phyloP scores from a whole-genome alignment of 2,329 filamentous ascomycete species.

The Emmonsia crescens region DNA sequence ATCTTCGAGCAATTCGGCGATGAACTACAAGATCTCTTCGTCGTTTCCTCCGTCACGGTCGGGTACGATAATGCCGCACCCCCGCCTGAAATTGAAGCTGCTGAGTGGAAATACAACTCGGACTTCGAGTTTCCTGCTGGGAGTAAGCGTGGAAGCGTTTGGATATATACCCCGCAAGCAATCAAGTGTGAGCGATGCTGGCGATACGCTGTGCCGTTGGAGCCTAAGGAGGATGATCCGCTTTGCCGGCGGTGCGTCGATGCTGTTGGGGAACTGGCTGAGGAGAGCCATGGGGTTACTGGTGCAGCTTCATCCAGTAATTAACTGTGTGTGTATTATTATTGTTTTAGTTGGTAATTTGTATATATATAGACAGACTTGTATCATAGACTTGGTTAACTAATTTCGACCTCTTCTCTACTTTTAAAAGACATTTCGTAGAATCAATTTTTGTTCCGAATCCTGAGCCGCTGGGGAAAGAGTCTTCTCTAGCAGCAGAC shows the following conservation, averaged over 20 bases:
- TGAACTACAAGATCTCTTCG: slow-evolving; percentile 55
- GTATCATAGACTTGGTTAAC: not conserved
- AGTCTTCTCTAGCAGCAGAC: not conserved
- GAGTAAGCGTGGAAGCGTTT: slow-evolving; percentile 21
- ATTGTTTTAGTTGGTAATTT: not conserved
- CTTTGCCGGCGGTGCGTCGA: slow-evolving; percentile 66
- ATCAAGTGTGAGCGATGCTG: slow-evolving; percentile 83
- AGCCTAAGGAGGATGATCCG: slow-evolving; percentile 40
- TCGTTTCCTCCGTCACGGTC: slow-evolving; percentile 54
- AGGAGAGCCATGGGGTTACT: not conserved
- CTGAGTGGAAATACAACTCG: slow-evolving; percentile 34
- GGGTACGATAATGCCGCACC: slow-evolving; percentile 22
- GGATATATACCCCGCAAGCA: slow-evolving; percentile 39
- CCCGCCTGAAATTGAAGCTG: slow-evolving; percentile 19
- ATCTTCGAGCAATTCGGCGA: slow-evolving; percentile 22
- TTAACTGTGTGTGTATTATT: not conserved
- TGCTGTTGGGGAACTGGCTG: slow-evolving; percentile 41
- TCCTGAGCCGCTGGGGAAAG: not conserved
- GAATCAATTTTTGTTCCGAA: not conserved
- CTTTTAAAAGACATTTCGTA: not conserved
- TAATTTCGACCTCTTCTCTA: not conserved
- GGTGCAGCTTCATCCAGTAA: not conserved
- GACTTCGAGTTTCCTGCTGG: slow-evolving; percentile 30
- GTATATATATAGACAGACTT: not conserved
- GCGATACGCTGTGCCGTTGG: slow-evolving; percentile 59